Base-by-base conservation (phyloP, 2,329 filamentous ascomycete genomes). In the Cladophialophora carrionii region DNA sequence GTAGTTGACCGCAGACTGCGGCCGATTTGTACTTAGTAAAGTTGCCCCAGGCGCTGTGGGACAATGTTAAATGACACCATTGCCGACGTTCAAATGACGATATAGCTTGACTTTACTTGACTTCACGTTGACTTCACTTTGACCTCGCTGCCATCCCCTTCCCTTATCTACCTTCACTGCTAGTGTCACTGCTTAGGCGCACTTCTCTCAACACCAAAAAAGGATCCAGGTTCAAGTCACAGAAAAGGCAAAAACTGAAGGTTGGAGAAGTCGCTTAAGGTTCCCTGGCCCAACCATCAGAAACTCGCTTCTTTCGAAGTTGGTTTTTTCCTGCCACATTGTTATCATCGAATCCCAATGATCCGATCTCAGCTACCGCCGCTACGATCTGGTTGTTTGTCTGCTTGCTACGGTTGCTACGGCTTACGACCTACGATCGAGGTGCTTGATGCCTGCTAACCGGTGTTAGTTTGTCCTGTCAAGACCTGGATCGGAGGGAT, bases 321-420 rank as follows among this genome's bases (percentile, higher is more conserved):
- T 43, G 37, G 37, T 43, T 43, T 43, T 43, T 43, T 43, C 37
- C 37, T 43, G 37, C 37, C 37, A 43, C 37, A 43, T 43, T 43
- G 37, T 43, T 43, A 43, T 43, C 37, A n/a, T 43, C 37, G 14
- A n/a, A 43, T 43, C 37, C 37, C 37, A 43, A 43, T 43, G 37
- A 43, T n/a, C 34, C 34, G 34, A 43, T n/a, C 37, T 43, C 37
- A 43, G 37, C 37, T 43, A 43, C 37, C 37, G 37, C 37, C 37
- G 37, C 37, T 43, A 43, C 37, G 37, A n/a, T 29, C 1, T 43
- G 37, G 0, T n/a, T 43, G 37, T 1, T 43, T 43, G 1, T 14
- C 7, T 43, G 37, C 2, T 43, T 43, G 1, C 37, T 43, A 43
- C 37, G 37, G 17, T 41, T 43, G 17, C 5, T n/a, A 43, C 37